Evolutionary conservation across 495 filamentous ascomycete species (phyloP), one percentile per base, ranked within the genome.

Genomic region (Penicillium malachiteum): DNA sequence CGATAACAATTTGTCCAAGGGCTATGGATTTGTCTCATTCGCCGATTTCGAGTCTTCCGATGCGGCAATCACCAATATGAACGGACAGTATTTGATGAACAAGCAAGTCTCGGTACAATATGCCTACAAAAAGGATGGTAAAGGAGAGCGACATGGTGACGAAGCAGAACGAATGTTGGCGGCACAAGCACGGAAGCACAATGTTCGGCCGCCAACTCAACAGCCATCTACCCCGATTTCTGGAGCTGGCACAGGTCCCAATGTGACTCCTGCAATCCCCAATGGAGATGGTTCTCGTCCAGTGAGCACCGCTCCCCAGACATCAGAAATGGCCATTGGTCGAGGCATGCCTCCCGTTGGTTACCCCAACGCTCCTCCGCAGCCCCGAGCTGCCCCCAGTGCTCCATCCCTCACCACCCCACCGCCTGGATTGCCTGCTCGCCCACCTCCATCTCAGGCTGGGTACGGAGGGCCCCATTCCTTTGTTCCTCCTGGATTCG

Each of bases 61-160:
- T 63, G 88, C 90, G 54, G 95, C 94, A 31, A 88, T 95, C 52
- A 78, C 84, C 48, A 90, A 91, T 64, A 96, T 98, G 92, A 90
- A 97, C 68, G 91, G 91, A 50, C 93, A 97, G 71, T 96, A 91
- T 72, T 81, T 98, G 47, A 94, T 95, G 84, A 96, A 96, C 76
- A 96, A 96, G 72, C 86, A 94, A 64, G 85, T 96, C 60, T 89
- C 87, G 2, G 95, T 97, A 40, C 93, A 98, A 69, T 98, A 98
- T 71, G 94, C 94, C 39, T 98, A 96, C 79, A 98, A 98, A 81
- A 97, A 97, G 72, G 95, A 98, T 65, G 94, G 95, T 41, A 96
- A 96, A 73, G 92, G 93, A 56, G 94, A 97, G 75, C 81, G 95
- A 30, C 94, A 98, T 68, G 94, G 94, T 55, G 94, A 98, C 64